Conservation (phyloP, 2,329 filamentous ascomycete species). For the Lasiodiplodia theobromae region DNA sequence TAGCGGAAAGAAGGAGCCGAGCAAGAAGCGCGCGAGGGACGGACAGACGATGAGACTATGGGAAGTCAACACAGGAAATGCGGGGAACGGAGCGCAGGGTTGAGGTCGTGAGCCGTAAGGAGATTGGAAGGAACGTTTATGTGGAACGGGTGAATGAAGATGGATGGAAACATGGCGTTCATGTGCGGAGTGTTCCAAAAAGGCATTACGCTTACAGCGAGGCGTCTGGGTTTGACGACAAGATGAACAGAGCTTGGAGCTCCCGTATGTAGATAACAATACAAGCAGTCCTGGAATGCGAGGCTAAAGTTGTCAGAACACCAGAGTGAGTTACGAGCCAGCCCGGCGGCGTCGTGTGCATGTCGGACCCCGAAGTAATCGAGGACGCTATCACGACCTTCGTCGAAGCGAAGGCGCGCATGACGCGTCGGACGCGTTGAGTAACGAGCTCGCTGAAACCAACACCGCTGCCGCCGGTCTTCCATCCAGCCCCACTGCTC, state of each 20-base stretch:
- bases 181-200: neutral
- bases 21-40: constrained; percentile 21
- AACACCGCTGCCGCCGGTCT: too few relatives aligned
- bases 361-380: too few relatives aligned
- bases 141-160: neutral
- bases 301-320: neutral
- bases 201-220: constrained; percentile 20
- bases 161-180: constrained; percentile 1
- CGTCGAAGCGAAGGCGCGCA: too few relatives aligned
- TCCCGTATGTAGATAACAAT: constrained; percentile 15
- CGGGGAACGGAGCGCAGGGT: too few relatives aligned
- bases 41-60: constrained; percentile 28
- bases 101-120: neutral
- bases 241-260: neutral
- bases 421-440: too few relatives aligned
- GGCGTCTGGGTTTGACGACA: constrained; percentile 19
- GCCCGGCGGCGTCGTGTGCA: too few relatives aligned
- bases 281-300: neutral
- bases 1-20: constrained; percentile 21
- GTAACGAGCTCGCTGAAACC: too few relatives aligned
- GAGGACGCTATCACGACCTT: too few relatives aligned
- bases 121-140: neutral
- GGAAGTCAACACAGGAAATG: constrained; percentile 13
- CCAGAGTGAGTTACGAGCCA: neutral
- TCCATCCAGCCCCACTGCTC: too few relatives aligned